Base-by-base conservation (phyloP, 2,329 filamentous ascomycete species). In the Penicillium sp. region DNA sequence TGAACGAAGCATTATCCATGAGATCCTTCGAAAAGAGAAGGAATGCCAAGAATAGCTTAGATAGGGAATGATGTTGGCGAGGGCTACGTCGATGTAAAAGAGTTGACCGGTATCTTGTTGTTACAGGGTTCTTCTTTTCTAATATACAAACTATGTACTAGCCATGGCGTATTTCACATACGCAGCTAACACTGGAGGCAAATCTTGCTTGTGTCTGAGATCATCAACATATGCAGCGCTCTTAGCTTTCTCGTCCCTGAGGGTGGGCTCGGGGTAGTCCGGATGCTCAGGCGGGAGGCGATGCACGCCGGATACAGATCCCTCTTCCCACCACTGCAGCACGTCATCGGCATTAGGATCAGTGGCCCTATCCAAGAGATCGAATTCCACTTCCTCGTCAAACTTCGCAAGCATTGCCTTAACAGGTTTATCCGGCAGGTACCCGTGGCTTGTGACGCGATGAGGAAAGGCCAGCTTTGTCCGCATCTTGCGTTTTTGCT, bases 371-470 rank as follows among this genome's bases (percentile, higher is more conserved):
- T 48, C 39, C 38, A 59, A 32, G 12, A 40, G 44, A 31, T 63
- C 60, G 25, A 63, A 44, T 33, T 62, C 56, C 42, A 52, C 42
- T 42, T 60, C 51, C 44, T 63, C 60, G 23, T 62, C 58, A 38
- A 61, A 63, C 1, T 23, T 44, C 27, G 27, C 18, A 15, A 60
- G 45, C 35, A 59, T 43, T 3, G 51, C 42, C 27, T 52, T 39
- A 8, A 60, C 35, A 27, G 15, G 4, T 7, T 27, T 40, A 23
- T 33, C 42, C 4, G 53, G 47, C 9, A 37, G 15, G 18, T 37
- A 8, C 4, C 33, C 33, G 18, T 37, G n/a, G 7, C 18, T 23
- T 20, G 33, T 37, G 9, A 20, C 9, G 33, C 12, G 13, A 27
- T 15, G n/a, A 6, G 24, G 25, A 24, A 24, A 35, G 33, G 25